Evolutionary conservation across 495 filamentous ascomycete genomes (phyloP).

Genomic region (Lophiotrema nucula): DNA sequence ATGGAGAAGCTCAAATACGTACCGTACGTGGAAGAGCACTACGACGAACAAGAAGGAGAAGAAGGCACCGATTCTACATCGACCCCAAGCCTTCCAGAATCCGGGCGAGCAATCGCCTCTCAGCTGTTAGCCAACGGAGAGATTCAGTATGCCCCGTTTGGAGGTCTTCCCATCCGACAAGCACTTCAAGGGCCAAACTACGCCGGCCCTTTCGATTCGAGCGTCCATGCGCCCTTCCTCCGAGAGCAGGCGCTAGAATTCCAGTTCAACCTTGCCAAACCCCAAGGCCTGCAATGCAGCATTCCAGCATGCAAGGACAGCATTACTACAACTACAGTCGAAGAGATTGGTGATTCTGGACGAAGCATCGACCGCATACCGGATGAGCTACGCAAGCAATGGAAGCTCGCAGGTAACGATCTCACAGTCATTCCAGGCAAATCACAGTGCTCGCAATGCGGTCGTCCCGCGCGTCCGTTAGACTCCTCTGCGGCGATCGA

Average conservation of each 20-base stretch:
- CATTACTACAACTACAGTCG: slow-evolving; percentile 23
- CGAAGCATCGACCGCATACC: slow-evolving; percentile 40
- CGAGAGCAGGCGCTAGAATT: slow-evolving; percentile 28
- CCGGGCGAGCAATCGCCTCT: slow-evolving; percentile 21
- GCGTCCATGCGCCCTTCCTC: slow-evolving; percentile 21
- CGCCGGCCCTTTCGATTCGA: slow-evolving; percentile 19
- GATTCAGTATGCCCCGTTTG: slow-evolving; percentile 35
- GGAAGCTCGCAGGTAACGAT: slow-evolving; percentile 1
- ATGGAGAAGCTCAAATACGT: slow-evolving; percentile 27
- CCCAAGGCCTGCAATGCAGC: slow-evolving; percentile 14
- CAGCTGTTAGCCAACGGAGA: slow-evolving; percentile 26
- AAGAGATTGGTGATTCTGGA: slow-evolving; percentile 37
- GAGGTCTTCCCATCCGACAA: slow-evolving; percentile 40
- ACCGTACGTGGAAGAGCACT: slow-evolving; percentile 15
- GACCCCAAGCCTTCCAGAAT: not conserved
- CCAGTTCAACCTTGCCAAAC: slow-evolving; percentile 14
- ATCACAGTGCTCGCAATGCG: slow-evolving; percentile 27
- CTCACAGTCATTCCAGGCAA: slow-evolving; percentile 8
- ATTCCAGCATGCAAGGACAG: slow-evolving; percentile 28
- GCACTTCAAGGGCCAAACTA: slow-evolving; percentile 41
- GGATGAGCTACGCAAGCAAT: slow-evolving; percentile 29
- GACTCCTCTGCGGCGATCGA: not conserved
- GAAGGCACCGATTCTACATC: not conserved
- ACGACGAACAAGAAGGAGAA: slow-evolving; percentile 11
- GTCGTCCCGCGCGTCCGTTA: slow-evolving; percentile 23